Percentiles rank a stretch among this genome's conserved stretches.
Conservation (phyloP, 2,329 filamentous ascomycete species). For the Rutstroemia sp. region DNA sequence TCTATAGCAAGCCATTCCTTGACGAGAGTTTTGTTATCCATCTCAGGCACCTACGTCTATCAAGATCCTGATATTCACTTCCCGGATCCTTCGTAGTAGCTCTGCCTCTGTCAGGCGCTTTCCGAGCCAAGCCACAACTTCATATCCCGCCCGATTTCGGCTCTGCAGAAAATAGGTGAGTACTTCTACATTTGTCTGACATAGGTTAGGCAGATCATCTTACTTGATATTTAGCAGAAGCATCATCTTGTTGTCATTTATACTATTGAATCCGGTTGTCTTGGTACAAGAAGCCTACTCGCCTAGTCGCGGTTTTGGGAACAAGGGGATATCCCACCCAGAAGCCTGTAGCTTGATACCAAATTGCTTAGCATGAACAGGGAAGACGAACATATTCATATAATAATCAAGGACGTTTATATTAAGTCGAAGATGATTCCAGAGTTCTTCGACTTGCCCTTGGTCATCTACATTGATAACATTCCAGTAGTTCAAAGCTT, state of each 20-base stretch:
- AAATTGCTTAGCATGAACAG: constrained; percentile 57
- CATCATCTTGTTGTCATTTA: constrained; percentile 55
- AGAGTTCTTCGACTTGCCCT: constrained; percentile 42
- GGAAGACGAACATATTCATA: constrained; percentile 58
- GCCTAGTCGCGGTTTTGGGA: constrained; percentile 25
- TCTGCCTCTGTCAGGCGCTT: constrained; percentile 37
- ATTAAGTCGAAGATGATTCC: constrained; percentile 40
- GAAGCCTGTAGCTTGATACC: constrained; percentile 54
- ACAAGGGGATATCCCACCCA: constrained; percentile 59
- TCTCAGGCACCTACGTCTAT: constrained; percentile 59
- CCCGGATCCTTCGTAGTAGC: constrained; percentile 32
- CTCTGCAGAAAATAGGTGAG: constrained; percentile 47
- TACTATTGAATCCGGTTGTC: constrained; percentile 66
- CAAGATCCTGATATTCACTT: constrained; percentile 40
- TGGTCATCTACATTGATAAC: constrained; percentile 53
- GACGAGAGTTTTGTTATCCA: constrained; percentile 35
- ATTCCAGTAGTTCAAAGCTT: constrained; percentile 43
- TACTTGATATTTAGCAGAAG: constrained; percentile 56
- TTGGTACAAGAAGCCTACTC: constrained; percentile 15
- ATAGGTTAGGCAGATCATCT: constrained; percentile 46
- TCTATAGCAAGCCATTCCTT: constrained; percentile 19
- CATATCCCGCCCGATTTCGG: constrained; percentile 35
- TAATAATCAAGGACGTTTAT: constrained; percentile 51
- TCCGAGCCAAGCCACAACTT: constrained; percentile 35
- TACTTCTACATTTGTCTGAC: constrained; percentile 57